Percentiles rank a stretch among this genome's conserved stretches.
phyloP scores from a whole-genome alignment of 225 moss, liverwort and hornwort genomes.

The Marchantia polymorpha region DNA sequence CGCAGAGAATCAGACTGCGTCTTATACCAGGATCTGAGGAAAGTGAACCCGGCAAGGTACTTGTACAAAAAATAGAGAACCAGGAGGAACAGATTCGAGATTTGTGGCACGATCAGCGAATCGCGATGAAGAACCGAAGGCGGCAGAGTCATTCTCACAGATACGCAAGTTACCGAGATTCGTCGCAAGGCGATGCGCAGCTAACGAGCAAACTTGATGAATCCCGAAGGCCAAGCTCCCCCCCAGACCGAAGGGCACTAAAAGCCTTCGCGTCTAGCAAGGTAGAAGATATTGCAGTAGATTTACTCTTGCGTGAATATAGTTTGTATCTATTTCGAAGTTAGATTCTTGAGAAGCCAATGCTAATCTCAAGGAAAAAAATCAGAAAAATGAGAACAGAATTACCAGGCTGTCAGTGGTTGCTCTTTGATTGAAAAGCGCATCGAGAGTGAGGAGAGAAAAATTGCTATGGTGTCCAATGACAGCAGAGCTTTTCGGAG shows the following conservation, averaged over 20 bases:
- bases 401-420: not conserved
- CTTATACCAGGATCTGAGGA: constrained; percentile 39
- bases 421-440: not conserved
- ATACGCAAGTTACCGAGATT: constrained; percentile 35
- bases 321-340: not conserved
- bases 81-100: constrained; percentile 36
- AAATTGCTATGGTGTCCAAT: not conserved
- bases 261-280: constrained; percentile 13
- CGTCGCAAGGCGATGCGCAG: constrained; percentile 17
- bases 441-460: not conserved
- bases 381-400: not conserved
- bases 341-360: not conserved
- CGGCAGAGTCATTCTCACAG: constrained; percentile 47
- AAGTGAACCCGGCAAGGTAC: constrained; percentile 25
- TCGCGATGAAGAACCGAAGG: constrained; percentile 21
- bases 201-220: constrained; percentile 17
- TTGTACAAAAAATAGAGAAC: constrained; percentile 33
- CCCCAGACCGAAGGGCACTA: constrained; percentile 8
- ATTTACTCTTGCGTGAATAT: not conserved
- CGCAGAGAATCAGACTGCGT: constrained; percentile 44
- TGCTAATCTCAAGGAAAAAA: not conserved
- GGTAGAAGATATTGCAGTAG: constrained; percentile 5
- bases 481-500: not conserved
- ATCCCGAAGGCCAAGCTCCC: constrained; percentile 6
- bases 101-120: constrained; percentile 30